Base-by-base conservation (phyloP, 352 stramenopile species). In the Albugo candida region DNA sequence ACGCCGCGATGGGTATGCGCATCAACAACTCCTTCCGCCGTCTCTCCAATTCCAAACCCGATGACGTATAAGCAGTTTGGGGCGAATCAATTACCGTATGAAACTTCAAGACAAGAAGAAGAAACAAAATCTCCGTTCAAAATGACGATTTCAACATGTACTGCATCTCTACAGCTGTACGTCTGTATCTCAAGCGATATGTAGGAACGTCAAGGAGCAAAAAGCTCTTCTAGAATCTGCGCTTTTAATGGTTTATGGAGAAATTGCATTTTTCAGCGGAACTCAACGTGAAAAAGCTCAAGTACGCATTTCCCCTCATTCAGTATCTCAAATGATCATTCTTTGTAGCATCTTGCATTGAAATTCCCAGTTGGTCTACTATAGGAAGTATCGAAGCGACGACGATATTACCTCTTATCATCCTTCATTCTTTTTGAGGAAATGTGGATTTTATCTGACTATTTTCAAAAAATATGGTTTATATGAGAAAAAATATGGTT, bases 61-160 rank as follows among this genome's bases (percentile, higher is more conserved):
- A 58, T 84, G 48, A 73, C 75, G 16, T 91, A 91, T 65, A 91
- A 91, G 59, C 61, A 81, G 48, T 91, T 86, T 44, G 77, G 84
- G 18, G 77, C 87, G 51, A 61, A 83, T 14, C 36, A 55, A 19
- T 59, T 82, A 19, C 72, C 72, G 55, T 91, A 86, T 58, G 51
- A 76, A 48, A 82, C 58, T 35, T 55, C 83, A 38, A 34, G 56
- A 12, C 35, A 40, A 12, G 47, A 21, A 8, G 53, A 49, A 35
- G 21, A 48, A 8, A 56, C 18, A 13, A 54, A 37, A 24, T 43
- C 49, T 40, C 20, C 19, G 12, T 49, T 40, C 36, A 44, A 45
- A n/a, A 64, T 82, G 11, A 67, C 45, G 62, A 67, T 0, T 67
- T 81, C 36, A 88, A 88, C 58, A 81, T 81, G 59, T 69, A 21